Evolutionary conservation across 306 rosid genomes (phyloP).

Genomic region (Crotalaria pallida): DNA sequence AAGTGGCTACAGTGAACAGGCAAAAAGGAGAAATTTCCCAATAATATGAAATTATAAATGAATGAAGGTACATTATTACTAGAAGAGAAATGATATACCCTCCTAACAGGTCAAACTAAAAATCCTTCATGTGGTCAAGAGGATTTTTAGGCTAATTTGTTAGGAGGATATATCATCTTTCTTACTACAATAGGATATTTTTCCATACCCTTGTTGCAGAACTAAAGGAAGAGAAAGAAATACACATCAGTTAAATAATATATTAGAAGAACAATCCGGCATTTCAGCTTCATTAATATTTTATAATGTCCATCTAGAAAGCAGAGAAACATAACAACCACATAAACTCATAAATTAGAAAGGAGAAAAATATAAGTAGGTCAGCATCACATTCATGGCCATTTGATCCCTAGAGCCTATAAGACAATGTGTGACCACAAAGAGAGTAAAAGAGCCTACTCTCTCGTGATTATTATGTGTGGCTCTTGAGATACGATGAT

Average conservation of each 20-base stretch:
- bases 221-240: not conserved
- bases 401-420: not conserved
- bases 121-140: too few relatives aligned
- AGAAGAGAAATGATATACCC: too few relatives aligned
- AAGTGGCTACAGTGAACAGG: conserved; percentile 2
- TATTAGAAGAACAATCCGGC: not conserved
- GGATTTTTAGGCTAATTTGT: too few relatives aligned
- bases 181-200: not conserved
- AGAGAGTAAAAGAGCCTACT: not conserved
- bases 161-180: too few relatives aligned
- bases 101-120: too few relatives aligned
- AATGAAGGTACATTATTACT: too few relatives aligned
- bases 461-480: not conserved
- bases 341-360: not conserved
- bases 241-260: not conserved
- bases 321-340: not conserved
- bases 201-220: not conserved
- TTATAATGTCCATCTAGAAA: conserved; percentile 12
- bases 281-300: not conserved
- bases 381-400: not conserved
- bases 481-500: too few relatives aligned
- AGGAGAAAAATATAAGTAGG: not conserved
- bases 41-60: not conserved
- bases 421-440: not conserved
- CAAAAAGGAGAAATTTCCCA: not conserved